phyloP scores from a whole-genome alignment of 176 grass and related monocot species.

The Puccinellia tenuiflora region DNA sequence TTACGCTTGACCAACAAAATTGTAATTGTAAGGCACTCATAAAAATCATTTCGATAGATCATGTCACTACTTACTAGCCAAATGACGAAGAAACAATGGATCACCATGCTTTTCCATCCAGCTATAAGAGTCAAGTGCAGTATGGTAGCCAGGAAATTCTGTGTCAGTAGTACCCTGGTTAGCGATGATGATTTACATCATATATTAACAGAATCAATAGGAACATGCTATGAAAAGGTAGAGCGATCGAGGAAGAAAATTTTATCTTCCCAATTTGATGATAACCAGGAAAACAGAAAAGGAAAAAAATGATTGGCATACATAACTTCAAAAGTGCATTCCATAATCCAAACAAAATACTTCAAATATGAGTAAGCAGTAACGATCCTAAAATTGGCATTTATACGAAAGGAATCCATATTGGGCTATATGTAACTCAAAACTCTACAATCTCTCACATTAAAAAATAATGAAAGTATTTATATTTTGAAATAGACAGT shows the following conservation, averaged over 20 bases:
- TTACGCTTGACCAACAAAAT: neutral
- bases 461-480: neutral
- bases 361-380: neutral
- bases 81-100: conserved; percentile 84
- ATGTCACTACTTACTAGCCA: conserved; percentile 65
- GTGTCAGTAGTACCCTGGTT: conserved; percentile 31
- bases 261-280: neutral
- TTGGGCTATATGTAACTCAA: neutral
- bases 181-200: conserved; percentile 10
- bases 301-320: neutral
- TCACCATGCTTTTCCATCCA: conserved; percentile 89
- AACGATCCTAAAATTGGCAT: neutral
- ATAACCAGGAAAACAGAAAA: neutral
- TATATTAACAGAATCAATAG: conserved; percentile 2
- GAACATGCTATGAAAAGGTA: neutral
- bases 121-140: conserved; percentile 62
- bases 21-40: neutral
- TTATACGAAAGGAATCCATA: neutral
- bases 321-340: neutral
- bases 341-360: neutral
- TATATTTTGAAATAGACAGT: neutral
- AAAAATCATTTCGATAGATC: neutral
- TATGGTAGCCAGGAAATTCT: conserved; percentile 97
- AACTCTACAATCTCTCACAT: neutral
- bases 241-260: neutral